Percentiles rank a stretch among this genome's conserved stretches.
Conservation (phyloP, 2,329 filamentous ascomycete genomes). For the Pseudocercospora eumusae region DNA sequence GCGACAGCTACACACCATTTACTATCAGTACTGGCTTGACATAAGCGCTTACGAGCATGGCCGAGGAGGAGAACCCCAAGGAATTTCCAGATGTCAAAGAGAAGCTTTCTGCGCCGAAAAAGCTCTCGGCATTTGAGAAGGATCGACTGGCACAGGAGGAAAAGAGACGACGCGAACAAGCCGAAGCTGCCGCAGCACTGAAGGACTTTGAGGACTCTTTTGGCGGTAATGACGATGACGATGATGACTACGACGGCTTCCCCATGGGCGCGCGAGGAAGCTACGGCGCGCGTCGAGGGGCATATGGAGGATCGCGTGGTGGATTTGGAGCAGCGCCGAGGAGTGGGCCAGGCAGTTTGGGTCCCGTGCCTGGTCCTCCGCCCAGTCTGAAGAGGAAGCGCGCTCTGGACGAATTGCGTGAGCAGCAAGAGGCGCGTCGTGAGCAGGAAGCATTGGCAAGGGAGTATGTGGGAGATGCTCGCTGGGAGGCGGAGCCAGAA, state of each 20-base stretch:
- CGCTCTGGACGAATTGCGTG: slow-evolving; percentile 38
- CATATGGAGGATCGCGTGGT: slow-evolving; percentile 20
- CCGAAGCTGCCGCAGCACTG: slow-evolving; percentile 83
- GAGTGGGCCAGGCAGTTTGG: slow-evolving; percentile 54
- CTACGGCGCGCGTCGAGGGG: slow-evolving; percentile 16
- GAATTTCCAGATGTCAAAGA: slow-evolving; percentile 71
- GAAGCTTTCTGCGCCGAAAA: slow-evolving; percentile 73
- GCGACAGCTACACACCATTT: not conserved
- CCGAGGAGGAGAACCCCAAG: slow-evolving; percentile 31
- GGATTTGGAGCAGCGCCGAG: slow-evolving; percentile 37
- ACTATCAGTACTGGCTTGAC: not conserved
- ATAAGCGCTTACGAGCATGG: slow-evolving; percentile 18
- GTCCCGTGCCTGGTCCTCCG: slow-evolving; percentile 44
- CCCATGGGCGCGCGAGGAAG: slow-evolving; percentile 27
- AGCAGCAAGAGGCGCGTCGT: slow-evolving; percentile 34
- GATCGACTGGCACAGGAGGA: slow-evolving; percentile 88
- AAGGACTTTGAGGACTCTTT: slow-evolving; percentile 85
- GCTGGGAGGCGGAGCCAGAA: slow-evolving; percentile 43
- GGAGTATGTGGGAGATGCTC: slow-evolving; percentile 16
- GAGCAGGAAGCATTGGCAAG: slow-evolving; percentile 31
- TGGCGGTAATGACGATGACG: slow-evolving; percentile 49
- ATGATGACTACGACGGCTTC: slow-evolving; percentile 38
- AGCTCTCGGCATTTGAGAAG: slow-evolving; percentile 84
- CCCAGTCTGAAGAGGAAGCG: slow-evolving; percentile 39
- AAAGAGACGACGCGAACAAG: slow-evolving; percentile 79